phyloP scores from a whole-genome alignment of 306 rosid genomes.

The Trifolium fragiferum region DNA sequence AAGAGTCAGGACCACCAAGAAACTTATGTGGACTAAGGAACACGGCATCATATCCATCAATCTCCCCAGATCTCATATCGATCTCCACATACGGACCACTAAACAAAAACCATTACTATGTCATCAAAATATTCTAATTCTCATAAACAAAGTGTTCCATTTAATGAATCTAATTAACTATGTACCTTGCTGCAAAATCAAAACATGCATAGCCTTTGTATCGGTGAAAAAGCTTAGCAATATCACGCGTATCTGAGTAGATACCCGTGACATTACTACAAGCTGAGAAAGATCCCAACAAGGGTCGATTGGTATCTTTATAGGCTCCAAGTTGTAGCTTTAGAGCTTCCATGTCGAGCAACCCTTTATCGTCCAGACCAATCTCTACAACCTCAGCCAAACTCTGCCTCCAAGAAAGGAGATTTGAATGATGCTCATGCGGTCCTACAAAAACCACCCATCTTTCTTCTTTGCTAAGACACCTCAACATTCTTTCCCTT shows the following conservation, averaged over 20 bases:
- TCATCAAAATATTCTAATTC: background rate
- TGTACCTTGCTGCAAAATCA: conserved; percentile 85
- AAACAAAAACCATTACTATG: conserved; percentile 4
- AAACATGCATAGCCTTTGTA: conserved; percentile 76
- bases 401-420: conserved; percentile 92
- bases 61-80: conserved; percentile 61
- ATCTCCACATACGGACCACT: conserved; percentile 87
- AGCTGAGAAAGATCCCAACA: conserved; percentile 88
- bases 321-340: conserved; percentile 53
- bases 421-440: conserved; percentile 85
- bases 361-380: conserved; percentile 64
- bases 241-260: conserved; percentile 61
- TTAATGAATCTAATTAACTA: background rate
- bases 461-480: conserved; percentile 53
- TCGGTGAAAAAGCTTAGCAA: conserved; percentile 73
- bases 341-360: conserved; percentile 62
- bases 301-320: conserved; percentile 55
- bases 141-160: background rate
- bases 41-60: conserved; percentile 74
- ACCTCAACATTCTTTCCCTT: conserved; percentile 54
- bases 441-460: conserved; percentile 97
- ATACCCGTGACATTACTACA: conserved; percentile 93
- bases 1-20: conserved; percentile 85
- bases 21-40: conserved; percentile 84
- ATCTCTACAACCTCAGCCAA: conserved; percentile 81